Conservation (phyloP, 1,139 yeast species). For the Pichia sp. region DNA sequence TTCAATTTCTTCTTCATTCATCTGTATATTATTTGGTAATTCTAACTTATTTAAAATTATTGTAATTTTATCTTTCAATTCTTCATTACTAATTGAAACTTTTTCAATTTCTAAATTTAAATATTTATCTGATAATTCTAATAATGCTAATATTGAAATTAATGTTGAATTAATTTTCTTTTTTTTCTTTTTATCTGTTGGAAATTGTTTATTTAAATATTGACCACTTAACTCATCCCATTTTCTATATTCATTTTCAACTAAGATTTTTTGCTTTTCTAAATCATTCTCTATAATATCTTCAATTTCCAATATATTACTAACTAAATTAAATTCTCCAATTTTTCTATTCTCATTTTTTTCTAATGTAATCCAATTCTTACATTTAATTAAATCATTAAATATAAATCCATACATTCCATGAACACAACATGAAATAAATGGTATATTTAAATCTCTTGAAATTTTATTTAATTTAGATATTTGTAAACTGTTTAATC, state of each 20-base stretch:
- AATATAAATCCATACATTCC: constrained; percentile 83
- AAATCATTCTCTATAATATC: constrained; percentile 36
- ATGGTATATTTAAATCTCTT: constrained; percentile 51
- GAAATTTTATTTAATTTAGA: constrained; percentile 45
- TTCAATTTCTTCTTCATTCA: constrained; percentile 34
- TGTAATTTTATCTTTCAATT: constrained; percentile 27
- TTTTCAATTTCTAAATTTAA: constrained; percentile 18
- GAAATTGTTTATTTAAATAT: constrained; percentile 28
- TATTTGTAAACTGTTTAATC: constrained; percentile 41
- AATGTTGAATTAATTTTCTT: constrained; percentile 54
- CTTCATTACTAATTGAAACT: constrained; percentile 16
- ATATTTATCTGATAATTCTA: constrained; percentile 31
- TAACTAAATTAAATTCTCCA: constrained; percentile 45
- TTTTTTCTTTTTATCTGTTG: constrained; percentile 46
- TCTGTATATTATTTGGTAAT: constrained; percentile 31
- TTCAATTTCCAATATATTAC: constrained; percentile 47
- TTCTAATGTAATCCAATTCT: constrained; percentile 48
- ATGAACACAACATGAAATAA: constrained; percentile 63
- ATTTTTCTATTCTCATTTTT: constrained; percentile 40
- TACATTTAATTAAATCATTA: constrained; percentile 68
- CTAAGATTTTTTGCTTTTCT: constrained; percentile 41
- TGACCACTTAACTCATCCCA: constrained; percentile 31
- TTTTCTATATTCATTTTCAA: constrained; percentile 47
- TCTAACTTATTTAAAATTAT: constrained; percentile 31
- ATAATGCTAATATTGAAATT: constrained; percentile 55